Base-by-base conservation (phyloP, 768 basidiomycete genomes). In the Phanerochaete sordida region DNA sequence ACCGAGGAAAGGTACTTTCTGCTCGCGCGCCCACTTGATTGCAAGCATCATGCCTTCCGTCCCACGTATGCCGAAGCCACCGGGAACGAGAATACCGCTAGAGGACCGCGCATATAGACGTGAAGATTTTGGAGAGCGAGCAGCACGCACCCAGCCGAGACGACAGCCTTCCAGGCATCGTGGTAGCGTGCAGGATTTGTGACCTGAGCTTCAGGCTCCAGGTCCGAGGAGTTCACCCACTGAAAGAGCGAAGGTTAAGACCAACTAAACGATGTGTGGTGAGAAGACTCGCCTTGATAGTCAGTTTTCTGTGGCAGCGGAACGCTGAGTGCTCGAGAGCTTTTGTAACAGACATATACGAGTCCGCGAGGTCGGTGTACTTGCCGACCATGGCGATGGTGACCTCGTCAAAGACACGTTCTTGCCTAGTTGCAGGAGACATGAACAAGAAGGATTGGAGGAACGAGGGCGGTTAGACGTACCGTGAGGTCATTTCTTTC, bases 301-400 rank as follows among this genome's bases (percentile, higher is more conserved):
- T 79, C 39, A 99, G 83, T 70, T 91, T 95, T 58, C 92, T 79
- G 58, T 86, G 90, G 57, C 96, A 91, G 45, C 93, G 85, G 77
- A 98, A 93, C 0, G 95, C 93, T 5, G 95, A 95, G 73, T 99
- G 96, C 74, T 99, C 96, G 35, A 99, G 80, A 23, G 97, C 86
- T 79, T 99, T 99, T 69, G 87, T 88, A 58, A 99, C 96, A 28
- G 91, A 94, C 93, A 98, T 98, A 73, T 99, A 99, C 27, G 95
- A 97, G 74, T 99, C 96, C 74, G 94, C 92, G 49, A 98, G 79
- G 64, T 93, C 87, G 13, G 95, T 98, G 78, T 99, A 99, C 76
- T 99, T 99, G 47, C 96, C 96, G 16, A 99, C 95, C 54, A 99
- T 80, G 23, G 89, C 93, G 62, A 99, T 90, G 47, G 84, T 84